phyloP scores from a whole-genome alignment of 306 rosid genomes.

The Glycine latifolia region DNA sequence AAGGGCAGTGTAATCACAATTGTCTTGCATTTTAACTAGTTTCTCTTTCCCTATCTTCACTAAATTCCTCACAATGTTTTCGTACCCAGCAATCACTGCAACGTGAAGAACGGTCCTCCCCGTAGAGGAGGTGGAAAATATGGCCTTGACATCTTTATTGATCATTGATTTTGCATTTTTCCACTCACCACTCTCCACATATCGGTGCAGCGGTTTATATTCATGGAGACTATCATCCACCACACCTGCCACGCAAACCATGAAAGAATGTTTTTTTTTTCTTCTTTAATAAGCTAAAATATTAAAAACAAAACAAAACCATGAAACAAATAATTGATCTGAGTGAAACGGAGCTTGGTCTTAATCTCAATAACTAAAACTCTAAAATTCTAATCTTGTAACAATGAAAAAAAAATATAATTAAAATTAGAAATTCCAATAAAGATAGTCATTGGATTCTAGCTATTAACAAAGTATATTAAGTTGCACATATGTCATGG shows the following conservation, averaged over 20 bases:
- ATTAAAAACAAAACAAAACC: too few species aligned
- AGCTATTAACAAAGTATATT: too few species aligned
- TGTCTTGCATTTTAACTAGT: not conserved
- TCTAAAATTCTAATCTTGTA: too few species aligned
- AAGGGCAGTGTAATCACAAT: slow-evolving; percentile 23
- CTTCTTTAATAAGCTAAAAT: too few species aligned
- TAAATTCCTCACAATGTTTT: not conserved
- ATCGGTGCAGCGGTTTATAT: not conserved
- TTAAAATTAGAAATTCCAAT: too few species aligned
- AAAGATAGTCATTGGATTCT: too few species aligned
- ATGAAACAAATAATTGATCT: too few species aligned
- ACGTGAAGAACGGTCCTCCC: slow-evolving; percentile 33
- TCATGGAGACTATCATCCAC: not conserved
- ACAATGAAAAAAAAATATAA: too few species aligned
- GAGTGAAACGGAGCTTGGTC: too few species aligned
- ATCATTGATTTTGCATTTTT: not conserved
- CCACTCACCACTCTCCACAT: not conserved
- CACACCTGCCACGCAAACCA: not conserved
- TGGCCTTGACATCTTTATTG: not conserved
- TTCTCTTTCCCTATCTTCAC: not conserved
- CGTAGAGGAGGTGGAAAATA: not conserved
- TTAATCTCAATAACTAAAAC: too few species aligned
- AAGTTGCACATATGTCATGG: too few species aligned
- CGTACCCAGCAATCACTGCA: slow-evolving; percentile 37
- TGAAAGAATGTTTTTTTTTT: too few species aligned